Evolutionary conservation across 805 yeast genomes (phyloP).

Genomic region (Cyberlindnera misumaiensis): DNA sequence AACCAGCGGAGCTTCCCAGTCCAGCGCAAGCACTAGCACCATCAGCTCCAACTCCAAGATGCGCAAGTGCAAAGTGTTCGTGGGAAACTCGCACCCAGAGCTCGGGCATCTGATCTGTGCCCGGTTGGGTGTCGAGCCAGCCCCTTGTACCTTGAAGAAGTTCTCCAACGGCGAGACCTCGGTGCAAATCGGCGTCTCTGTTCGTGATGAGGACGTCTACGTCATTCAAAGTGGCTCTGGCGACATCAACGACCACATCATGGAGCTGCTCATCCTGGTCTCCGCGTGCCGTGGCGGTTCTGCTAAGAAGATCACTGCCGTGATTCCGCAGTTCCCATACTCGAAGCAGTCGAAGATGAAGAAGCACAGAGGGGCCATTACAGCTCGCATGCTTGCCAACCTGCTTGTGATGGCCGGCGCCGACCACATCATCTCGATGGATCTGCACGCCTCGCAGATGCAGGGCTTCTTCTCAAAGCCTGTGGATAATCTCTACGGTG

Average conservation of each 20-base stretch:
- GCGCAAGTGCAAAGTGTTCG: slow-evolving; percentile 97
- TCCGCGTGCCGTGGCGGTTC: slow-evolving; percentile 97
- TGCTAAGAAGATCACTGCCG: slow-evolving; percentile 94
- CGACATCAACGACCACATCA: slow-evolving; percentile 84
- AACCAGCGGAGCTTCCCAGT: too few relatives aligned
- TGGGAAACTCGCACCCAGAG: slow-evolving; percentile 95
- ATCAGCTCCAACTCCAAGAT: slow-evolving; percentile 30
- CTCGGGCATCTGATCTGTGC: slow-evolving; percentile 87
- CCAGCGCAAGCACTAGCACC: background rate
- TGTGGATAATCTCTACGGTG: slow-evolving; percentile 93
- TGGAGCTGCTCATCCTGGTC: slow-evolving; percentile 90
- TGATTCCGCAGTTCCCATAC: slow-evolving; percentile 95
- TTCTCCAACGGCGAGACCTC: slow-evolving; percentile 98
- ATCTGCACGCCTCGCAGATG: slow-evolving; percentile 94
- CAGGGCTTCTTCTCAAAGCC: slow-evolving; percentile 98
- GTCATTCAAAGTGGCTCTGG: slow-evolving; percentile 88
- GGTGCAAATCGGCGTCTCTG: slow-evolving; percentile 90
- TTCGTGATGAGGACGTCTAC: slow-evolving; percentile 94
- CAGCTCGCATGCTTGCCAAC: slow-evolving; percentile 97
- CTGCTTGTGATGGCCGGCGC: slow-evolving; percentile 97
- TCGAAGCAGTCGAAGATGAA: slow-evolving; percentile 97
- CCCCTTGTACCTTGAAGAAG: slow-evolving; percentile 84
- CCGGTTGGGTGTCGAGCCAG: slow-evolving; percentile 85
- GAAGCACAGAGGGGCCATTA: slow-evolving; percentile 97
- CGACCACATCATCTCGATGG: slow-evolving; percentile 97